Conservation (phyloP, 1,284 basidiomycete genomes). For the Rhodotorula sp. region DNA sequence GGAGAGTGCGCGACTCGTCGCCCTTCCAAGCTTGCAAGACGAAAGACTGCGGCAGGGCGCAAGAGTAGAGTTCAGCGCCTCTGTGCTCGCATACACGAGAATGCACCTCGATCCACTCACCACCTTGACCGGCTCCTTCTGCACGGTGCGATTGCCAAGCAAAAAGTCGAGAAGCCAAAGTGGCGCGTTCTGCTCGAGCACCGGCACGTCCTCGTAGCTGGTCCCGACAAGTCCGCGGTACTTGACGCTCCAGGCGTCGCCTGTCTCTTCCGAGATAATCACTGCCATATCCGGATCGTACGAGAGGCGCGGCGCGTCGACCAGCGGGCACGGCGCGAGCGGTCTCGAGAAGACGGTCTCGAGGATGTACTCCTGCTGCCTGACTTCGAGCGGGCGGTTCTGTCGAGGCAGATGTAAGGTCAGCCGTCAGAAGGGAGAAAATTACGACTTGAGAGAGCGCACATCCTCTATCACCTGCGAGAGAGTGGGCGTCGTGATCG, state of each 20-base stretch:
- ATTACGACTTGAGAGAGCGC: not conserved
- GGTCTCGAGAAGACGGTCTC: conserved; percentile 66
- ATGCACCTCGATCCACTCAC: conserved; percentile 5
- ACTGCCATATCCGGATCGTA: conserved; percentile 67
- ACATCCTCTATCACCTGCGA: conserved; percentile 13
- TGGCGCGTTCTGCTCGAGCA: conserved; percentile 75
- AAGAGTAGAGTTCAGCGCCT: not conserved
- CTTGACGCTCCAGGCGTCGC: conserved; percentile 69
- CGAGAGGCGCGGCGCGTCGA: conserved; percentile 68
- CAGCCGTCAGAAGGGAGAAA: not conserved
- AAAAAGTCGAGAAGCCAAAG: conserved; percentile 87
- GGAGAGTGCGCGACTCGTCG: conserved; percentile 60
- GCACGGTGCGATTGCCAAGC: conserved; percentile 53
- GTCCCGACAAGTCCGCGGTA: conserved; percentile 67
- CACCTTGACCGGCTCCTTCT: conserved; percentile 70
- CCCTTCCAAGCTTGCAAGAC: conserved; percentile 73
- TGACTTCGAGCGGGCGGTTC: conserved; percentile 41
- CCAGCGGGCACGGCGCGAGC: conserved; percentile 66
- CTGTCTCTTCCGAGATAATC: conserved; percentile 77
- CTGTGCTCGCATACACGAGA: no score
- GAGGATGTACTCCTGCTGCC: conserved; percentile 53
- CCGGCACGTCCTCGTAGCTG: conserved; percentile 63
- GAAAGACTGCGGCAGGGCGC: conserved; percentile 59
- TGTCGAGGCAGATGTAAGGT: not conserved
- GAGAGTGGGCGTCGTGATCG: conserved; percentile 14